These are phyloP conservation scores for Nannochloris sp. DNA, from an alignment of 139 green algal species.

Conservation along the genomic window DNA sequence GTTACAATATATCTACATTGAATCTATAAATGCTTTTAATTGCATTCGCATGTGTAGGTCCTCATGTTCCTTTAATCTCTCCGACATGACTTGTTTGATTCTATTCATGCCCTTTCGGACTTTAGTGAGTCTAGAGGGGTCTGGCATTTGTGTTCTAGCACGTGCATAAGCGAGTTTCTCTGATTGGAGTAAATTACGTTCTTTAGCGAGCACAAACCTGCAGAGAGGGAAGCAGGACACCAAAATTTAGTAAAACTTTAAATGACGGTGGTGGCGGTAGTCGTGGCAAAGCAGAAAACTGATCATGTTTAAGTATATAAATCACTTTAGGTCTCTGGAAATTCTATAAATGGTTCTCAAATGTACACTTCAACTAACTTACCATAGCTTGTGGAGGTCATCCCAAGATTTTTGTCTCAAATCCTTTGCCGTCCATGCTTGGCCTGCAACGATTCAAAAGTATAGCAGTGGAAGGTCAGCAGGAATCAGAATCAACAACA, in stretches of 20 bases:
- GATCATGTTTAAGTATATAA: not conserved
- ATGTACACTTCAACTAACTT: not conserved
- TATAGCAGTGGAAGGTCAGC: too few species aligned
- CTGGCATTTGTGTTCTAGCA: conserved; percentile 7
- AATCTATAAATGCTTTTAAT: conserved; percentile 33
- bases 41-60: conserved; percentile 11
- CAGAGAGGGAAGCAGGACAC: not conserved
- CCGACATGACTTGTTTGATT: conserved; percentile 30
- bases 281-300: too few species aligned
- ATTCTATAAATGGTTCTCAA: not conserved
- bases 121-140: conserved; percentile 14
- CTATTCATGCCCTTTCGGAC: conserved; percentile 31
- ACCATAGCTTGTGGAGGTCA: conserved; percentile 76
- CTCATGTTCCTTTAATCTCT: conserved; percentile 25
- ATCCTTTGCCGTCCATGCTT: conserved; percentile 56
- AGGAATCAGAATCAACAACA: too few species aligned
- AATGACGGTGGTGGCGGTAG: not conserved
- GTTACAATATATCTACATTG: conserved; percentile 16
- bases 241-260: not conserved
- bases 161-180: conserved; percentile 33
- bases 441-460: conserved; percentile 43
- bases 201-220: conserved; percentile 66
- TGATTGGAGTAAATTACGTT: conserved; percentile 59
- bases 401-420: conserved; percentile 66
- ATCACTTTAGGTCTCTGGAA: not conserved